Base-by-base conservation (phyloP, 2,329 filamentous ascomycete species). In the Penicillium sp. region DNA sequence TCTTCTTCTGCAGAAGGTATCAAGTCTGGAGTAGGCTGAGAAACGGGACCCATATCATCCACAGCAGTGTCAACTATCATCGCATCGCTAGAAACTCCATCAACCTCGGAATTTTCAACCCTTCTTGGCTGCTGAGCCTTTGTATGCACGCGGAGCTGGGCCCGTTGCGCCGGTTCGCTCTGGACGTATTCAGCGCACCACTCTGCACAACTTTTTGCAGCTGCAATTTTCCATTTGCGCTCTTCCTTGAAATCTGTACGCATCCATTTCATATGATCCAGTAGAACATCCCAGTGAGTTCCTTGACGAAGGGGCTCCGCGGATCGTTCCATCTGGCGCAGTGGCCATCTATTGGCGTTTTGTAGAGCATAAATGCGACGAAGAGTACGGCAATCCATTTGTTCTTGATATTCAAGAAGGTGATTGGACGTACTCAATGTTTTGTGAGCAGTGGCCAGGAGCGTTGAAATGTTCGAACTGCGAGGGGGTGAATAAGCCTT, bases 191-290 rank as follows among this genome's bases (percentile, higher is more conserved):
- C 87, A 0, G 88, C 90, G 71, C 93, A 97, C 65, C 88, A 89
- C 65, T 86, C 79, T 1, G 91, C 94, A 59, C 96, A 79, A 57
- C 87, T 91, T 58, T 87, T 87, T 5, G 92, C 92, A 35, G 88
- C 83, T 2, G 88, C 83, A 67, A 85, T 86, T 74, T 97, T 97
- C 91, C 92, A 96, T 70, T 96, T 96, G 42, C 91, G 81, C 71
- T 97, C 94, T 72, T 97, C 90, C 52, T 89, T 83, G 67, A 97
- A 97, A 72, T 99, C 94, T 1, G 91, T 97, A 51, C 92, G 85
- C 90, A 99, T 95, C 93, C 93, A 97, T 71, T 92, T 96, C 83
- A 93, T 90, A 76, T 99, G 92, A 63, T 91, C 83, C 30, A 99
- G 77, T 55, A 97, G 72, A 52, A 93, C 82, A 73, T 99, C 94